phyloP scores from a whole-genome alignment of 495 filamentous ascomycete species.

The Penicillium chermesinum region DNA sequence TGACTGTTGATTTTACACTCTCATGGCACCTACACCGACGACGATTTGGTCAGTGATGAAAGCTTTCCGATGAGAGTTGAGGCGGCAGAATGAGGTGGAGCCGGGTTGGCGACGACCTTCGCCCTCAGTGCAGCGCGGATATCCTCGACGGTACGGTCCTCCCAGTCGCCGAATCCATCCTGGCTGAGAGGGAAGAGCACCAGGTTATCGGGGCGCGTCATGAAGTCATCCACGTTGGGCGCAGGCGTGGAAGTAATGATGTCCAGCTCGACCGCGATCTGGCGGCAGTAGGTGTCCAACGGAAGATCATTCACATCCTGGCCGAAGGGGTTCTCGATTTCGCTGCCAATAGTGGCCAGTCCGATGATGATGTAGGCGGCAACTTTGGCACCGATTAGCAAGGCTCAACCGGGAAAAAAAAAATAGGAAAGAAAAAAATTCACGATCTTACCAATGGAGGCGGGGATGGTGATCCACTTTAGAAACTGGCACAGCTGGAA shows the following conservation, averaged over 20 bases:
- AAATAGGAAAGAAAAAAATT: background rate
- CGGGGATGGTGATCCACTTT: slow-evolving; percentile 77
- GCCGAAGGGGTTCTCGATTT: slow-evolving; percentile 89
- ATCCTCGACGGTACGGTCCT: slow-evolving; percentile 51
- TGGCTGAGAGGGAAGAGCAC: slow-evolving; percentile 65
- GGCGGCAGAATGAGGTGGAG: slow-evolving; percentile 17
- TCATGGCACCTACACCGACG: slow-evolving; percentile 20
- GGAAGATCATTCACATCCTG: slow-evolving; percentile 83
- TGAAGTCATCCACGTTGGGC: slow-evolving; percentile 54
- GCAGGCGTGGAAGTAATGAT: slow-evolving; percentile 57
- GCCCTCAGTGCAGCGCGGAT: slow-evolving; percentile 50
- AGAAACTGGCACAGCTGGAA: slow-evolving; percentile 69
- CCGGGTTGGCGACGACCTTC: slow-evolving; percentile 35
- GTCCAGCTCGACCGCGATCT: slow-evolving; percentile 68
- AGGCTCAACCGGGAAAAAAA: background rate
- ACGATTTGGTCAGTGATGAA: slow-evolving; percentile 14
- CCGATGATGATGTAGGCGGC: slow-evolving; percentile 88
- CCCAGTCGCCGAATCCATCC: slow-evolving; percentile 56
- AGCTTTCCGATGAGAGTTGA: slow-evolving; percentile 21
- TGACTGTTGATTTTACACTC: background rate
- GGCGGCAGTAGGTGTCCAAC: slow-evolving; percentile 69
- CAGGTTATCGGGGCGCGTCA: slow-evolving; percentile 53
- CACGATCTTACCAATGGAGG: slow-evolving; percentile 55
- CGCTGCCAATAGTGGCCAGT: slow-evolving; percentile 77
- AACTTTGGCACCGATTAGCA: slow-evolving; percentile 21